Percentiles rank a stretch among this genome's conserved stretches.
phyloP scores from a whole-genome alignment of 2,329 filamentous ascomycete species.

The Penicillium sclerotigenum region DNA sequence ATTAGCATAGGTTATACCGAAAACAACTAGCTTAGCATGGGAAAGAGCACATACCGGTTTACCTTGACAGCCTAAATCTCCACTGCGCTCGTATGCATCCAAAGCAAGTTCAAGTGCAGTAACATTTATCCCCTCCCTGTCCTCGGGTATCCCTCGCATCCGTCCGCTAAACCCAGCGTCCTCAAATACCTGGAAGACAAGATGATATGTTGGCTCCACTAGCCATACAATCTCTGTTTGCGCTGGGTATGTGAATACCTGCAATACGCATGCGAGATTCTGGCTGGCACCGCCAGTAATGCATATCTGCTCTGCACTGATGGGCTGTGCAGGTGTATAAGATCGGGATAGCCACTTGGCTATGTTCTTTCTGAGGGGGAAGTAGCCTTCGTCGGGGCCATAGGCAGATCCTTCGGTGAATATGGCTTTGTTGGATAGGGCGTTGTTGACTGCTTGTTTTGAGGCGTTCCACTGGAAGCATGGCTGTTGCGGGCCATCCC shows the following conservation, averaged over 20 bases:
- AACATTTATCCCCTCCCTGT: constrained; percentile 71
- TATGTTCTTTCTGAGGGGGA: constrained; percentile 62
- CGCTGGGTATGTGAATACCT: constrained; percentile 72
- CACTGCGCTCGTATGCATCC: constrained; percentile 41
- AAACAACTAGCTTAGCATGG: not conserved
- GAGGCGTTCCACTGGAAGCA: constrained; percentile 64
- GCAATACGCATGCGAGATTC: constrained; percentile 69
- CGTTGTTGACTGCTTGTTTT: constrained; percentile 55
- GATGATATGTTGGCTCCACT: constrained; percentile 73
- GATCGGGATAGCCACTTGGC: constrained; percentile 65
- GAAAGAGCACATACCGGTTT: not conserved
- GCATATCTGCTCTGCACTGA: constrained; percentile 60
- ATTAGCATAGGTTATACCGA: constrained; percentile 51
- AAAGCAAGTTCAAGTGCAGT: constrained; percentile 54
- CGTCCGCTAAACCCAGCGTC: constrained; percentile 68
- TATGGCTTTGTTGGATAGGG: constrained; percentile 57
- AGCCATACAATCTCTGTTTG: constrained; percentile 73
- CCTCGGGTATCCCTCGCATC: constrained; percentile 68
- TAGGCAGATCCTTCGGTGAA: constrained; percentile 66
- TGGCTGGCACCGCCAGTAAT: constrained; percentile 82
- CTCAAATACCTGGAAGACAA: constrained; percentile 74
- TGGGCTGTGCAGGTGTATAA: constrained; percentile 48
- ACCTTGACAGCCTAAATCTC: not conserved
- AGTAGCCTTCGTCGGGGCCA: constrained; percentile 70
- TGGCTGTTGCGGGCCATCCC: constrained; percentile 48